Conservation (phyloP, 2,329 filamentous ascomycete species). For the Coniochaeta pulveracea region DNA sequence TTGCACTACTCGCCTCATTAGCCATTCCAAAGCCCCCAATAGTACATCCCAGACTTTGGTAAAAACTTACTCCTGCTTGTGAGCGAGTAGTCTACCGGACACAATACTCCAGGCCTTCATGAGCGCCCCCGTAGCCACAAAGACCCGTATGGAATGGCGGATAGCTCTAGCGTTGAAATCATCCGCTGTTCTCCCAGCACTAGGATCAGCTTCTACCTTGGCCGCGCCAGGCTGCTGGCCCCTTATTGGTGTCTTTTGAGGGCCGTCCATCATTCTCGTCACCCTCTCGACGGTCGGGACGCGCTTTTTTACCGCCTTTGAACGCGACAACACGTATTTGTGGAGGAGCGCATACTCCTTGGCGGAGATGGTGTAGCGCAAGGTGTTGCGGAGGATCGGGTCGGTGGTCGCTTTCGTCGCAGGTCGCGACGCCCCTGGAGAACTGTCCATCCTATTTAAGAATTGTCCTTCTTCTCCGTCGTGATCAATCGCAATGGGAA, state of each 20-base stretch:
- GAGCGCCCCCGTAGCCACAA: constrained; percentile 49
- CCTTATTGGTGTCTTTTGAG: background rate
- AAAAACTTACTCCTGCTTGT: constrained; percentile 29
- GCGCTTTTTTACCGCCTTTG: constrained; percentile 42
- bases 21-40: background rate
- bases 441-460: background rate
- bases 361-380: constrained; percentile 77
- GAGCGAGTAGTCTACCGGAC: constrained; percentile 31
- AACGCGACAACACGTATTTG: constrained; percentile 68
- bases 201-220: too few relatives aligned
- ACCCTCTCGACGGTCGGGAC: constrained; percentile 45
- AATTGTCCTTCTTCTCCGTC: background rate
- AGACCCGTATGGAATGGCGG: constrained; percentile 59
- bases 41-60: too few relatives aligned
- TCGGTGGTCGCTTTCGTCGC: constrained; percentile 25
- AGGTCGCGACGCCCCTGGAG: background rate
- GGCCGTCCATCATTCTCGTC: constrained; percentile 27
- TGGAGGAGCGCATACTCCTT: constrained; percentile 80
- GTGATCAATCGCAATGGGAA: too few relatives aligned
- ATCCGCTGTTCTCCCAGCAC: constrained; percentile 31
- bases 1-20: constrained; percentile 11
- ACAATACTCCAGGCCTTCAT: constrained; percentile 53
- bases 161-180: constrained; percentile 62
- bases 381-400: constrained; percentile 70
- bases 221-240: constrained; percentile 17